phyloP scores from a whole-genome alignment of 139 green algal genomes.

The Asterochloris sp. region DNA sequence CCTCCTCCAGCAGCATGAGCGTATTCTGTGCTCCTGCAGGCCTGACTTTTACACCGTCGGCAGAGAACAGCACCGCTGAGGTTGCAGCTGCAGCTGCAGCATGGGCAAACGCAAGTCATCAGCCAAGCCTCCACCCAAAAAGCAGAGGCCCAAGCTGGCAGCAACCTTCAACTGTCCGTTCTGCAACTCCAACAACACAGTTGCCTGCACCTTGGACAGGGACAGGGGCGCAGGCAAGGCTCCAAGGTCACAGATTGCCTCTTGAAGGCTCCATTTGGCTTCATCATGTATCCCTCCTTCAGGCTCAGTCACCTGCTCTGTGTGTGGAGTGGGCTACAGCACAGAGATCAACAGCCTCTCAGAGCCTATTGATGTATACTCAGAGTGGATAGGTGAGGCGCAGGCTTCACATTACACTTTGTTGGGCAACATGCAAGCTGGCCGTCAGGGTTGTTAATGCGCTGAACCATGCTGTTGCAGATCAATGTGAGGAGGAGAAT shows the following conservation, averaged over 20 bases:
- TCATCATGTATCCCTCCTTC: not conserved
- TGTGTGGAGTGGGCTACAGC: slow-evolving; percentile 30
- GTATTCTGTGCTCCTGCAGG: too few species aligned
- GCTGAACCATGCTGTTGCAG: too few species aligned
- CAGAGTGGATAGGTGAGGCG: slow-evolving; percentile 53
- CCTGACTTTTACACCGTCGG: too few species aligned
- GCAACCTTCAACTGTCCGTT: slow-evolving; percentile 65
- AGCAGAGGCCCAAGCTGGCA: slow-evolving; percentile 53
- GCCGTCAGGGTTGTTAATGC: too few species aligned
- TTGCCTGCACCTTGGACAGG: slow-evolving; percentile 49
- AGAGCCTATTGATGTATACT: slow-evolving; percentile 58
- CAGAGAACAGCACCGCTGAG: too few species aligned
- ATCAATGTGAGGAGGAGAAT: too few species aligned
- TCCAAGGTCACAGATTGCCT: not conserved
- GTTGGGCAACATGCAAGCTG: too few species aligned
- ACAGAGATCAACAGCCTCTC: slow-evolving; percentile 41
- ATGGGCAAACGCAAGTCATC: slow-evolving; percentile 69
- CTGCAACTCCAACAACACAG: slow-evolving; percentile 64
- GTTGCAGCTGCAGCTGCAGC: not conserved
- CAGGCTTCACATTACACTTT: too few species aligned
- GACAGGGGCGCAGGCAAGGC: slow-evolving; percentile 25
- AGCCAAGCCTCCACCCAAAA: slow-evolving; percentile 57
- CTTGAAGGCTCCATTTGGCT: not conserved
- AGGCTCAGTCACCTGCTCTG: slow-evolving; percentile 22
- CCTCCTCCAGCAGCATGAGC: too few species aligned